Base-by-base conservation (phyloP, 2,329 filamentous ascomycete species). In the Camillea tinctor region DNA sequence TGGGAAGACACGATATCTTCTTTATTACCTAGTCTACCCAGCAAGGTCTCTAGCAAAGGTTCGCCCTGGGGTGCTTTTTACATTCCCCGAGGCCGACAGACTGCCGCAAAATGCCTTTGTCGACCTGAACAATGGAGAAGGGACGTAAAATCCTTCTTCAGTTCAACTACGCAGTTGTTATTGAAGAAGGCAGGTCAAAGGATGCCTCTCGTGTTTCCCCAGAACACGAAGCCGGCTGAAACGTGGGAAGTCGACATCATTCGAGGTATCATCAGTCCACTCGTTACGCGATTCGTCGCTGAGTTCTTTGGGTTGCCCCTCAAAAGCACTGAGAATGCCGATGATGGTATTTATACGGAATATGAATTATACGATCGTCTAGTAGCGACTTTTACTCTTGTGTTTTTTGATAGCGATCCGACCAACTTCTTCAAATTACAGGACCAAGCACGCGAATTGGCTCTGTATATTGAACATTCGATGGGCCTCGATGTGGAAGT, bases 191-290 rank as follows among this genome's bases (percentile, higher is more conserved):
- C 60, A 19, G 36, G 63, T 6, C 56, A 40, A 8, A 20, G 2
- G 4, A 20, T 67, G 4, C 64, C 61, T 9, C 52, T 11, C 3
- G 50, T 54, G 24, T 63, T 61, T 0, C 21, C 44, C n/a, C 2
- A 44, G 6, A n/a, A 48, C 2, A 23, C 36, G 4, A 53, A 24
- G 1, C 15, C 66, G 76, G 49, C 21, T 1, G 77, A n/a, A 81
- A 80, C 67, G 58, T 81, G 82, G 63, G 84, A 87, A 71, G 79
- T 88, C 54, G 86, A 88, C 65, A 81, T 88, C 61, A 81, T 85
- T 9, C 63, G 69, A 17, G 70, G 72, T 26, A 74, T 86, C 56
- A 82, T 82, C 30, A 83, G 84, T 64, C 69, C 84, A 3, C 79
- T 80, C 3, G 81, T 81, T 54, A 80, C 84, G 8, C 81, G 84